Evolutionary conservation across 495 filamentous ascomycete species (phyloP).

Genomic region (Aspergillus taichungensis): DNA sequence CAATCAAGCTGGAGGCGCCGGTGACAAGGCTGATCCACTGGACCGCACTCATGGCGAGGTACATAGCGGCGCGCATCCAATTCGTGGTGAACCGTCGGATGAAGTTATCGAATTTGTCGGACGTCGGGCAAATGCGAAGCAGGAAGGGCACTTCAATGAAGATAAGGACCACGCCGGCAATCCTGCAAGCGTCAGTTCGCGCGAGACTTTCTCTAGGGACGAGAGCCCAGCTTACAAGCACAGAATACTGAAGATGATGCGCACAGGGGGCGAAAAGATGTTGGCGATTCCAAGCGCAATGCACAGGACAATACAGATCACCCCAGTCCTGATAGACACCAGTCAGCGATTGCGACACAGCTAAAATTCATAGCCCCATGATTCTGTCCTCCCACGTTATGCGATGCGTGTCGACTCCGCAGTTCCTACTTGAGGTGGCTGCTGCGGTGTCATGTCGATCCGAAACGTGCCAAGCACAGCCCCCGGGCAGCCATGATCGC

Average conservation of each 20-base stretch:
- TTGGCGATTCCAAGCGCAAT: constrained; percentile 92
- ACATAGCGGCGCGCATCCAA: constrained; percentile 94
- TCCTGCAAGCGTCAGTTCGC: constrained; percentile 37
- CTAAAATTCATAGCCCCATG: not conserved
- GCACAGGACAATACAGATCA: constrained; percentile 89
- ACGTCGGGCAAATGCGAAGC: constrained; percentile 95
- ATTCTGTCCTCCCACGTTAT: no score
- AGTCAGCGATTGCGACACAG: constrained; percentile 1
- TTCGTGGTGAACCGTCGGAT: constrained; percentile 91
- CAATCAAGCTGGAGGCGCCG: constrained; percentile 63
- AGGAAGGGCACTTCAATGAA: constrained; percentile 97
- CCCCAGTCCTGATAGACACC: constrained; percentile 66
- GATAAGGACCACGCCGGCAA: constrained; percentile 76
- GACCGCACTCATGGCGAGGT: constrained; percentile 66
- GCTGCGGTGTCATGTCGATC: not conserved
- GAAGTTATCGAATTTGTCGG: constrained; percentile 74
- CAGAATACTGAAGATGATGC: constrained; percentile 74
- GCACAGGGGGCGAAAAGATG: constrained; percentile 59
- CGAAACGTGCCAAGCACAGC: constrained; percentile 14
- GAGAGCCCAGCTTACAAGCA: constrained; percentile 62
- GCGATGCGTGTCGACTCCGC: no score
- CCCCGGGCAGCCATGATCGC: constrained; percentile 16
- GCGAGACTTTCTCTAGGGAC: not conserved
- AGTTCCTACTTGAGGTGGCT: no score
- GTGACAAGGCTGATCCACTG: constrained; percentile 70